phyloP scores from a whole-genome alignment of 1,284 basidiomycete species.

The Hemileia vastatrix region DNA sequence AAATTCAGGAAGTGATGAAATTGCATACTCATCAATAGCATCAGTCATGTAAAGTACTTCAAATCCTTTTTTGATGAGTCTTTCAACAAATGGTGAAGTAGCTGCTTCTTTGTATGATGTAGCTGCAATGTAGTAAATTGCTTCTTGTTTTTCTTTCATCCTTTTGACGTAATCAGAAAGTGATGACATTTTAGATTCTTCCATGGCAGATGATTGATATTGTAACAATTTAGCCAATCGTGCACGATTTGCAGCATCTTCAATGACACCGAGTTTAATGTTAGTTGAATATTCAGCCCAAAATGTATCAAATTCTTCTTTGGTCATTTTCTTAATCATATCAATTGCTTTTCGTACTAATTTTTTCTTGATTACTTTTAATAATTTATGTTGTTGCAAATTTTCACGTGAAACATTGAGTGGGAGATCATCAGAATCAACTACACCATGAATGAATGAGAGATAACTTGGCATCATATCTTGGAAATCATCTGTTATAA shows the following conservation, averaged over 20 bases:
- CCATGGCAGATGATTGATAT: no score
- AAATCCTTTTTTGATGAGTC: no score
- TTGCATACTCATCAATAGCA: no score
- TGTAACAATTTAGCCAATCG: no score
- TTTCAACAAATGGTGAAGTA: constrained; percentile 88
- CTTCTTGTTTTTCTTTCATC: constrained; percentile 77
- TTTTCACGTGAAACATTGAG: constrained; percentile 90
- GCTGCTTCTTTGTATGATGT: constrained; percentile 26
- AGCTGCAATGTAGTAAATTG: constrained; percentile 47
- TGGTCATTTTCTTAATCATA: no score
- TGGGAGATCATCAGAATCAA: constrained; percentile 71
- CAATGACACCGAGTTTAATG: no score
- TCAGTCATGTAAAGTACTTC: constrained; percentile 77
- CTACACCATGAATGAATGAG: constrained; percentile 75
- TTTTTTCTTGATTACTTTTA: constrained; percentile 63
- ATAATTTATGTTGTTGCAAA: constrained; percentile 71
- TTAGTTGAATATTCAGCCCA: no score
- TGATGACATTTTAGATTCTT: no score
- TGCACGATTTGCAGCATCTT: no score
- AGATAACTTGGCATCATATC: constrained; percentile 75
- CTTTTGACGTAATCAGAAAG: constrained; percentile 78
- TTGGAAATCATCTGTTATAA: constrained; percentile 84
- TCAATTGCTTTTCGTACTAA: no score
- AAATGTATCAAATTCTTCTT: no score
- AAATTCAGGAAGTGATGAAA: no score